Evolutionary conservation across 139 green algal species (phyloP), one percentile per base, ranked within the genome.

Genomic region (Ulvella scutata): DNA sequence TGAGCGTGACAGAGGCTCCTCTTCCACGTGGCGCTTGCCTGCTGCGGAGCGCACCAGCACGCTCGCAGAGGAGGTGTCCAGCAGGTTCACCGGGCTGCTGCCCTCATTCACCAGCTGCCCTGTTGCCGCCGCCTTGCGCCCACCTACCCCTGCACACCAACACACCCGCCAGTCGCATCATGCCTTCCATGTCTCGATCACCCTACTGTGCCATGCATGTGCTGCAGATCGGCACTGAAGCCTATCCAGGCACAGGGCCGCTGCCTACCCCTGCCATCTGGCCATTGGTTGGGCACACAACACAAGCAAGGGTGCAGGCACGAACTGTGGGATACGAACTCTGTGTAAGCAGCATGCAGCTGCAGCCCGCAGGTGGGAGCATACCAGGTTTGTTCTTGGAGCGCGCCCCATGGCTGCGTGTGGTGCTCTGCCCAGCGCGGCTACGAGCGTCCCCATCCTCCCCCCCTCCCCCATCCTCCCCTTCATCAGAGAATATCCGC

Each of bases 11-110:
- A 67, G n/a, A n/a, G 51, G 13, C 3, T 73, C 73, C 0, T 81
- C 83, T 2, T 88, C 82, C 29, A 88, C 80, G 20, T 90, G 36
- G 20, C 40, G 40, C 6, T 31, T 33, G 26, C 79, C 79, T 17
- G 81, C 85, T 7, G 77, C 85, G 43, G 44, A 77, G 13, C 78
- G 75, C 31, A 85, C 76, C 21, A 91, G 62, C 72, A 84, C 59
- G 6, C 91, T 79, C 2, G 88, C 84, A 4, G 83, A 80, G 2
- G 74, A 74, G 1, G 81, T 62, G 31, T 96, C 90, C 75, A 98
- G 79, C 43, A 98, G 80, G 76, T 98, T 85, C 62, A 96, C 75
- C 1, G 91, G 89, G 26, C 97, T 90, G 3, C 59, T 84, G 3
- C 75, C 82, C 2, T 61, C 78, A 61, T 74, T 76, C 74, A 73